phyloP scores from a whole-genome alignment of 2,329 filamentous ascomycete species.

The Stemphylium beticola region DNA sequence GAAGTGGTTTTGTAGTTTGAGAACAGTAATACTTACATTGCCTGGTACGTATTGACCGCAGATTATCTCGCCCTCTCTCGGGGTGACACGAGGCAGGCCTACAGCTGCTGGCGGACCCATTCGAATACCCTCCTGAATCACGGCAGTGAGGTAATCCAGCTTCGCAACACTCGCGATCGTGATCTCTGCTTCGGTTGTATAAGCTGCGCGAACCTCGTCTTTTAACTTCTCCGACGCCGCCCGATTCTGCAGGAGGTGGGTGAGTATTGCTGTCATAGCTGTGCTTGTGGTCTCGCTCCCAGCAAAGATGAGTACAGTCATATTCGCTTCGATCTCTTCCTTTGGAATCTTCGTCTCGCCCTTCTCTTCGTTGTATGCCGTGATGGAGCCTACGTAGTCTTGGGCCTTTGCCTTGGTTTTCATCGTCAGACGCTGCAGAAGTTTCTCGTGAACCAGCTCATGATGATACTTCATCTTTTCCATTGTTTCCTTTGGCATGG shows the following conservation, averaged over 20 bases:
- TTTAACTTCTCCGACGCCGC: neutral
- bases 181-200: neutral
- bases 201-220: neutral
- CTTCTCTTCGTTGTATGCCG: slow-evolving; percentile 34
- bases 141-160: slow-evolving; percentile 31
- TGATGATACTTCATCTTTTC: slow-evolving; percentile 24
- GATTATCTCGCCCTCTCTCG: slow-evolving; percentile 19
- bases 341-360: slow-evolving; percentile 22
- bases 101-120: slow-evolving; percentile 23
- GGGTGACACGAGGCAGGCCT: slow-evolving; percentile 14
- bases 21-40: neutral
- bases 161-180: slow-evolving; percentile 8
- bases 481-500: slow-evolving; percentile 15
- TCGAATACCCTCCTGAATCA: slow-evolving; percentile 41
- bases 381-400: slow-evolving; percentile 30
- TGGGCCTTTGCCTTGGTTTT: slow-evolving; percentile 32
- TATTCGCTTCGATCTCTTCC: slow-evolving; percentile 46
- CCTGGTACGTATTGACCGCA: slow-evolving; percentile 21
- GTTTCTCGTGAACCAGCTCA: slow-evolving; percentile 21
- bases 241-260: slow-evolving; percentile 31
- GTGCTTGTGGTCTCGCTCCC: slow-evolving; percentile 51
- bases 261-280: slow-evolving; percentile 40
- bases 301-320: slow-evolving; percentile 45
- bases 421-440: slow-evolving; percentile 39
- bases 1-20: no score